Base-by-base conservation (phyloP, 169 alveolate species). In the Eimeria maxima region DNA sequence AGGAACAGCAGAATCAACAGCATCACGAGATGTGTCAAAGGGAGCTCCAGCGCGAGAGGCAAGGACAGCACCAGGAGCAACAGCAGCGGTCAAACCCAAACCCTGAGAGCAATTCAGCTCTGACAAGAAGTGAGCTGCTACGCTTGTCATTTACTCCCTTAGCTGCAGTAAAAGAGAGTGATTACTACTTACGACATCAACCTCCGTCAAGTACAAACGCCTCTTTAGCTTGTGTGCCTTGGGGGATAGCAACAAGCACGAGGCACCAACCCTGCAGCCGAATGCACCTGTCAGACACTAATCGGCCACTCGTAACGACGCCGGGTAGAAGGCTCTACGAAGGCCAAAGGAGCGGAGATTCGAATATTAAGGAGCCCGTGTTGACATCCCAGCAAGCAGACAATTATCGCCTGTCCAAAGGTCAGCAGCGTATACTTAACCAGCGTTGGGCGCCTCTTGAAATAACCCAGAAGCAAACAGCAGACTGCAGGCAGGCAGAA, bases 391-490 rank as follows among this genome's bases (percentile, higher is more conserved):
- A 73, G 55, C 83, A 73, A 38, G 55, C 83, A 33, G 53, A 73
- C 83, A 53, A n/a, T 53, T 53, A 29, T 20, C 55, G 55, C 55
- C 16, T 73, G 14, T 73, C 83, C 83, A 73, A 38, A 73, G 55
- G 29, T 29, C 83, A 73, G 53, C 83, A 73, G 14, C 27, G 55
- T 55, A 27, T 38, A n/a, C 83, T 29, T 38, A 33, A 38, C 83
- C 83, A 73, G 83, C 83, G 53, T 73, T 73, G 83, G 83, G 5
- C 50, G 83, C 83, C 83, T 73, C 83, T 38, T 38, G 55, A 38
- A 73, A 18, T 38, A 38, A 1, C 83, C 27, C 83, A 73, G 50
- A 50, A 73, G 83, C 83, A 73, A 73, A 5, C 83, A 20, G 0
- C 55, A 5, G 83, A 38, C 13, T 38, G 55, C 38, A 73, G 33